A percentile compares a stretch with the other conserved stretches of the same genome.
phyloP scores from a whole-genome alignment of 2,329 filamentous ascomycete species.

The Ophiostoma populinum region DNA sequence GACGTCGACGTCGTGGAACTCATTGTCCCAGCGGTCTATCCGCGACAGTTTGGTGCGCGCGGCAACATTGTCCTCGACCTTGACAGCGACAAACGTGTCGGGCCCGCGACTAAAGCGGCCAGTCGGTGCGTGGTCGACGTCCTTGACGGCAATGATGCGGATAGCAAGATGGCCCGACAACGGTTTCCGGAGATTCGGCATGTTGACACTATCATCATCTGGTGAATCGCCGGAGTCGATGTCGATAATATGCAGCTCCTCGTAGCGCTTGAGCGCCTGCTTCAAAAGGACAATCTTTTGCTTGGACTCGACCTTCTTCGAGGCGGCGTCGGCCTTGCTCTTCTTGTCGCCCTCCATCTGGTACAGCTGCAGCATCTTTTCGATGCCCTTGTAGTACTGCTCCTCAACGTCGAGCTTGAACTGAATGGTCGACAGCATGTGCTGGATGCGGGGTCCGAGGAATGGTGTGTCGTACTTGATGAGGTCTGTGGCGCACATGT shows the following conservation, averaged over 20 bases:
- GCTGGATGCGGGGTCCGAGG: conserved; percentile 89
- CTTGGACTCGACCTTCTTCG: conserved; percentile 79
- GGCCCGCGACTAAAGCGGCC: conserved; percentile 75
- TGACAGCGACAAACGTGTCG: conserved; percentile 89
- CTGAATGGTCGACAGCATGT: conserved; percentile 96
- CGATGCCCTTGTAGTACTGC: conserved; percentile 95
- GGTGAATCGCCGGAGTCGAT: conserved; percentile 61
- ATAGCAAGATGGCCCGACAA: conserved; percentile 79
- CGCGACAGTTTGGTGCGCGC: conserved; percentile 73
- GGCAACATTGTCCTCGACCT: conserved; percentile 87
- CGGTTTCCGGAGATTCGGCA: conserved; percentile 89
- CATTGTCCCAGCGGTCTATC: conserved; percentile 80
- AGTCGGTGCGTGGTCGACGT: conserved; percentile 82
- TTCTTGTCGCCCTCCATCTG: conserved; percentile 95
- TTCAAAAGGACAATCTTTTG: conserved; percentile 94
- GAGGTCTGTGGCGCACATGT: conserved; percentile 44
- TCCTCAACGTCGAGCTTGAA: conserved; percentile 98
- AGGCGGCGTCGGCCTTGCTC: conserved; percentile 84
- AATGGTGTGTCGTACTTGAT: conserved; percentile 98
- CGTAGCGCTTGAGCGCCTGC: conserved; percentile 90
- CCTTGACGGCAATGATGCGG: conserved; percentile 73
- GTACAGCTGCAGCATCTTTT: conserved; percentile 98
- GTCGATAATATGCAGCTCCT: conserved; percentile 92
- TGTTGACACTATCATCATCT: conserved; percentile 92
- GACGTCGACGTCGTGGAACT: conserved; percentile 81